phyloP scores from a whole-genome alignment of 1,139 yeast species.

The Arxiozyma slooffiae region DNA sequence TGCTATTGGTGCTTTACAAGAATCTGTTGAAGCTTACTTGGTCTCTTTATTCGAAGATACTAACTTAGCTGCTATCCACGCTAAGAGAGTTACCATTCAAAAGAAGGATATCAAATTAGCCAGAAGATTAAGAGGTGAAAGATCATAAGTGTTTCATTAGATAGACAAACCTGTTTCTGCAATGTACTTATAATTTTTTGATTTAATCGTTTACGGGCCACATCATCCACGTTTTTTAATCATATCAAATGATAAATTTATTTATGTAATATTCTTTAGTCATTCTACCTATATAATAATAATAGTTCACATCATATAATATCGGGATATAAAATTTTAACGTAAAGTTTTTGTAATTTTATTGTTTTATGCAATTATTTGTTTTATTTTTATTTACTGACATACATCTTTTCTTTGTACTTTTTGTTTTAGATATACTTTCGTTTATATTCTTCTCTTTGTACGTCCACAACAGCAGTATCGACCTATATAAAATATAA shows the following conservation, averaged over 20 bases:
- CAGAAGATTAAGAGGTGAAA: slow-evolving; percentile 98
- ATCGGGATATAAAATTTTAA: not conserved
- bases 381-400: too few species aligned
- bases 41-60: slow-evolving; percentile 89
- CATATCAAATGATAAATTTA: slow-evolving; percentile 1
- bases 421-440: too few species aligned
- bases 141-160: slow-evolving; percentile 40
- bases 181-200: not conserved
- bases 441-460: too few species aligned
- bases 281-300: slow-evolving; percentile 1
- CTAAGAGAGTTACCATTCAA: slow-evolving; percentile 98
- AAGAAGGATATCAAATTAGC: slow-evolving; percentile 99
- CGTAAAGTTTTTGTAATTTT: not conserved
- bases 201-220: not conserved
- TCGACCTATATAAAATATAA: too few species aligned
- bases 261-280: slow-evolving; percentile 2
- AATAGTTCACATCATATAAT: not conserved
- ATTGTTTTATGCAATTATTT: not conserved
- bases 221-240: not conserved
- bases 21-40: slow-evolving; percentile 96
- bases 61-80: slow-evolving; percentile 97
- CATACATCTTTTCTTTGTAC: not conserved
- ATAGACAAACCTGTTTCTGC: not conserved
- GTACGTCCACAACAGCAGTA: not conserved
- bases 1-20: slow-evolving; percentile 98